Evolutionary conservation across 345 rosid genomes (phyloP), one percentile per base, ranked within the genome.

Genomic region (Citrus hindsii): DNA sequence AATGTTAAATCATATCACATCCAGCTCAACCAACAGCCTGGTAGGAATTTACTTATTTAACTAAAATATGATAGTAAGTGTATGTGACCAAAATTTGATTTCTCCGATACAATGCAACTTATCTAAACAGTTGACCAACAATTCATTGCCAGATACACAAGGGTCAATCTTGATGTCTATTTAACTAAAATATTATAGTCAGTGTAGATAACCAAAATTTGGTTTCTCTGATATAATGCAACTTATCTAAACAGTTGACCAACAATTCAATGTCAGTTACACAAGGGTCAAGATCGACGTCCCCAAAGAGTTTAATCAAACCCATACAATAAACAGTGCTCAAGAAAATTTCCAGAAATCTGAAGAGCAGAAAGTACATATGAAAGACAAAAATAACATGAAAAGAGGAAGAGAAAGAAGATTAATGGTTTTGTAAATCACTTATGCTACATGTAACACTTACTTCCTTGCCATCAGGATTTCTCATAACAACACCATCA

Each of bases 401-500:
- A 22, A 42, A 33, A 25, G 35, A 63, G 56, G 27, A 62, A 24
- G 18, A 62, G 59, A 58, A 13, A 22, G 46, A 33, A 51, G 48
- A 67, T 76, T 33, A 14, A 19, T 35, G 16, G 67, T 40, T 25
- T 42, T 4, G 32, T 28, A 38, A 70, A 18, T 4, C 60, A 51
- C 3, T 70, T 48, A 28, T 48, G 61, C 37, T 40, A 13, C 42
- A 37, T 21, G 76, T 18, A 66, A 75, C 19, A 88, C 93, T 85
- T 90, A 94, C 99, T 85, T 97, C 99, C 87, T 97, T 97, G 62
- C 98, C 99, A 83, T 94, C 98, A 40, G 90, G 91, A 82, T 97
- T 94, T 83, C 99, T 92, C 98, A 94, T 90, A 60, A 97, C 99
- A 82, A 97, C 99, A 75, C 99, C 99, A 87, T 97, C 99, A 68